Evolutionary conservation across 148 eudicot genomes (phyloP).

Genomic region (Cornus florida): DNA sequence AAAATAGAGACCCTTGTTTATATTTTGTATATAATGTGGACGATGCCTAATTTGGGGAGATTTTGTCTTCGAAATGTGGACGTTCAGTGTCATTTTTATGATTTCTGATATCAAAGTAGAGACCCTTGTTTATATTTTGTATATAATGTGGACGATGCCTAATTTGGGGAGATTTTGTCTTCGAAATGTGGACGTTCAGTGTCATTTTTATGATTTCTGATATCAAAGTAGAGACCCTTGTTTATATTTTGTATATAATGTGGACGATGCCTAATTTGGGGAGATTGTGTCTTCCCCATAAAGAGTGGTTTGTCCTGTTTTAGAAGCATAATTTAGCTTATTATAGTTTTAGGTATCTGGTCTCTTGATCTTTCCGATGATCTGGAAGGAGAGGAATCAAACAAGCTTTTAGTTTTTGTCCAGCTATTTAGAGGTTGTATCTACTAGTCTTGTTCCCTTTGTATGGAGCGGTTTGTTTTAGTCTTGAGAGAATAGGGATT

Average conservation of each 20-base stretch:
- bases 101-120: neutral
- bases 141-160: neutral
- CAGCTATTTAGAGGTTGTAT: neutral
- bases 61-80: neutral
- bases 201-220: too few species aligned
- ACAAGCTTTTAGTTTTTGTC: neutral
- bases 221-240: neutral
- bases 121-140: neutral
- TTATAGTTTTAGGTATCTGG: neutral
- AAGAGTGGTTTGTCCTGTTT: neutral
- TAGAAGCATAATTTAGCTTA: neutral
- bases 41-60: neutral
- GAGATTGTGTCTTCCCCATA: neutral
- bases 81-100: neutral
- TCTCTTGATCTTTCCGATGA: neutral
- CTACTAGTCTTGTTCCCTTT: neutral
- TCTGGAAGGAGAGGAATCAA: neutral
- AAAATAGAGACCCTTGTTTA: neutral
- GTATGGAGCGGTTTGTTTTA: neutral
- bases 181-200: neutral
- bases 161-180: neutral
- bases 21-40: neutral
- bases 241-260: neutral
- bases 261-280: neutral
- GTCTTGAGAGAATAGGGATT: neutral